A percentile compares a stretch with the other conserved stretches of the same genome.
Evolutionary conservation across 2,329 filamentous ascomycete species (phyloP).

Genomic region (Claviceps sp.): DNA sequence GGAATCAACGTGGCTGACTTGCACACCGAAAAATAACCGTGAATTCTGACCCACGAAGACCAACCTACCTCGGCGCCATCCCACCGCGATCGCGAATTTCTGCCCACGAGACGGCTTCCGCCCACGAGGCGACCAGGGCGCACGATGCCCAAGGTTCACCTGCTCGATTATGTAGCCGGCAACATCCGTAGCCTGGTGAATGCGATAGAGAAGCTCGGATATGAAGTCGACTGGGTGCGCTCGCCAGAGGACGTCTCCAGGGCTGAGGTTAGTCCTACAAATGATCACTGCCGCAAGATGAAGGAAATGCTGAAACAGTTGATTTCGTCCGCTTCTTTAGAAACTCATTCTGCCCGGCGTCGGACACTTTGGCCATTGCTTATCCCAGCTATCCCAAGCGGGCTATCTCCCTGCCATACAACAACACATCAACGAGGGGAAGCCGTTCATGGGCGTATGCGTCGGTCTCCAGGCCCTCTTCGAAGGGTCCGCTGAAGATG

Average conservation of each 20-base stretch:
- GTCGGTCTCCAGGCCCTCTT: slow-evolving; percentile 90
- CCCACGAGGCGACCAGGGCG: slow-evolving; percentile 2
- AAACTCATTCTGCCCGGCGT: slow-evolving; percentile 93
- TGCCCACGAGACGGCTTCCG: background rate
- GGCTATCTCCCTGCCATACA: slow-evolving; percentile 75
- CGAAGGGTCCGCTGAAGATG: slow-evolving; percentile 68
- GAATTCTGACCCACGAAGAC: no score
- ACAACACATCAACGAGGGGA: slow-evolving; percentile 75
- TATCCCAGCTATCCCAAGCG: slow-evolving; percentile 67
- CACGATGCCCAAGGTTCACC: slow-evolving; percentile 62
- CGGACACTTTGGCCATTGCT: slow-evolving; percentile 93
- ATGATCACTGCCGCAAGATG: background rate
- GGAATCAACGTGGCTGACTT: no score
- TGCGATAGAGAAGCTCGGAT: slow-evolving; percentile 91
- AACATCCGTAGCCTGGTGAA: slow-evolving; percentile 95
- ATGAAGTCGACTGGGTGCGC: slow-evolving; percentile 82
- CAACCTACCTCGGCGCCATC: background rate
- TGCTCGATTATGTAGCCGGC: slow-evolving; percentile 83
- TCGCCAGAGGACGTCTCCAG: slow-evolving; percentile 70
- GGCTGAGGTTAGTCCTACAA: slow-evolving; percentile 51
- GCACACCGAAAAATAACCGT: no score
- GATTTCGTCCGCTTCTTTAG: slow-evolving; percentile 26
- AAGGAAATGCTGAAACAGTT: background rate
- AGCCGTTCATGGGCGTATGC: slow-evolving; percentile 96
- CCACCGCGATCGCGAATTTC: background rate